These are phyloP conservation scores for Apostasia ramifera DNA, from an alignment of 106 monocot genomes.

Conservation along the genomic window DNA sequence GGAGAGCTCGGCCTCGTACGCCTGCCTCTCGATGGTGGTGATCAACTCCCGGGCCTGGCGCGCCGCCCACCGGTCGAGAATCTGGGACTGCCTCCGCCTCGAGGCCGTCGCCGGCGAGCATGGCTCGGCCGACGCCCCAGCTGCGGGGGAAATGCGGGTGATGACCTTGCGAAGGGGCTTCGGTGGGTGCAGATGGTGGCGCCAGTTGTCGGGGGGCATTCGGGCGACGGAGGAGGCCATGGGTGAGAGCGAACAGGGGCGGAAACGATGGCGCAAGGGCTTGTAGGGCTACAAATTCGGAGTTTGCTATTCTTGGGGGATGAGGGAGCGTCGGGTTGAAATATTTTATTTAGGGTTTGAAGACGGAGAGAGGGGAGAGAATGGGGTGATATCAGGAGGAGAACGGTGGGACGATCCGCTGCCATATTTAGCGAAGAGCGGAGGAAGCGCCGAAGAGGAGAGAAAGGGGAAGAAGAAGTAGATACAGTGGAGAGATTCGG, in stretches of 20 bases:
- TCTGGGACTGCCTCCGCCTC: constrained; percentile 18
- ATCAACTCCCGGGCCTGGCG: constrained; percentile 35
- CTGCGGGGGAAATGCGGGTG: neutral
- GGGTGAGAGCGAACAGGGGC: neutral
- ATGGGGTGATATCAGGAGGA: too few relatives aligned
- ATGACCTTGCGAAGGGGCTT: constrained; percentile 5
- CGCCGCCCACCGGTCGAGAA: constrained; percentile 47
- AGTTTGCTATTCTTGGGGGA: too few relatives aligned
- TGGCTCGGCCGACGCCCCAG: too few relatives aligned
- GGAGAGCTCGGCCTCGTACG: constrained; percentile 50
- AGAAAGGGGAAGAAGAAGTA: too few relatives aligned
- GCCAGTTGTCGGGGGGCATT: constrained; percentile 26
- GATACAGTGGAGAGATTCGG: too few relatives aligned
- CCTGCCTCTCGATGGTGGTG: constrained; percentile 34
- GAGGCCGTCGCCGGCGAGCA: neutral
- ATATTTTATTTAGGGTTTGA: too few relatives aligned
- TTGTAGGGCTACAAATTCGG: too few relatives aligned
- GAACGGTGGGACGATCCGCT: too few relatives aligned
- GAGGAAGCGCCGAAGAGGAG: too few relatives aligned
- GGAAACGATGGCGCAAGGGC: neutral
- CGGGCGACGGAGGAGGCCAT: constrained; percentile 38
- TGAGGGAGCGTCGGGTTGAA: too few relatives aligned
- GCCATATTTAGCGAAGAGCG: too few relatives aligned
- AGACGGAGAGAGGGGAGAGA: too few relatives aligned
- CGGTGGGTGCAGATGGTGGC: constrained; percentile 7